Evolutionary conservation across 345 rosid genomes (phyloP).

Genomic region (Acer yangbiense): DNA sequence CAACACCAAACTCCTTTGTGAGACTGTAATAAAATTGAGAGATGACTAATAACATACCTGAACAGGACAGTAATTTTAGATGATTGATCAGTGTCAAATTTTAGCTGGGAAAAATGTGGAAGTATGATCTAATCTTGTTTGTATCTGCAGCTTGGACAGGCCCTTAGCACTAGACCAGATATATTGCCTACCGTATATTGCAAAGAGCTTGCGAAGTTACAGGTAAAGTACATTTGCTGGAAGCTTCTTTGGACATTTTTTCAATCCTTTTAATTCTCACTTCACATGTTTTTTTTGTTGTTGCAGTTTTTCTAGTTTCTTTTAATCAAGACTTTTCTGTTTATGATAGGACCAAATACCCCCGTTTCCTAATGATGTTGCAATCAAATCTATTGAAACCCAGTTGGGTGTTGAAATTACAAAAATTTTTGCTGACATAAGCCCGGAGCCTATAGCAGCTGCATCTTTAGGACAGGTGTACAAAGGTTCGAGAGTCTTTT

Average conservation of each 20-base stretch:
- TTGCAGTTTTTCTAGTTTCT: slow-evolving; percentile 6
- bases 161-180: slow-evolving; percentile 93
- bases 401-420: slow-evolving; percentile 74
- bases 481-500: slow-evolving; percentile 66
- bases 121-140: slow-evolving; percentile 13
- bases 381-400: slow-evolving; percentile 79
- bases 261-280: slow-evolving; percentile 4
- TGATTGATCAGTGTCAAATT: neutral
- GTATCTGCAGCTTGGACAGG: slow-evolving; percentile 86
- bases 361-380: slow-evolving; percentile 77
- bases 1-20: neutral
- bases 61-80: neutral
- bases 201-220: slow-evolving; percentile 94
- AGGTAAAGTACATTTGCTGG: slow-evolving; percentile 42
- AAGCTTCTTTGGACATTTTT: slow-evolving; percentile 1
- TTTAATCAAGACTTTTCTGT: slow-evolving; percentile 17
- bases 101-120: neutral
- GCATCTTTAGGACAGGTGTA: slow-evolving; percentile 98
- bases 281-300: neutral
- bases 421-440: slow-evolving; percentile 79
- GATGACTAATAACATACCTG: neutral
- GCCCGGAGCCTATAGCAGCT: slow-evolving; percentile 87
- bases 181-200: slow-evolving; percentile 81
- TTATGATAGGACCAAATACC: slow-evolving; percentile 87
- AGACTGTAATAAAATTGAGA: neutral